These are phyloP conservation scores for Hysterangium stoloniferum DNA, from an alignment of 768 basidiomycete genomes.

Conservation along the genomic window DNA sequence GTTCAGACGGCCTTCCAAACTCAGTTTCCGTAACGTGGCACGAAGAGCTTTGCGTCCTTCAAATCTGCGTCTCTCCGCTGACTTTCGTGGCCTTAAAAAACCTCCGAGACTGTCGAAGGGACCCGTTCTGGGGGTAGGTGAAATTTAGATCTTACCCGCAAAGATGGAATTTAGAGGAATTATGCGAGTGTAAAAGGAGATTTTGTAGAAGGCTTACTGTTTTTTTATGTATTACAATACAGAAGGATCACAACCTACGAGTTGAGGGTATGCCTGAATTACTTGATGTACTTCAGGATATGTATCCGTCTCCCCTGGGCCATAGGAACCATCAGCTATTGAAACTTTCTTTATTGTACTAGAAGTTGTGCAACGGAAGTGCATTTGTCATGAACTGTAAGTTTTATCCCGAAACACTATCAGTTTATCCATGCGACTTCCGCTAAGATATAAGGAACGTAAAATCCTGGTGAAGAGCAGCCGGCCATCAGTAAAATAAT, in stretches of 20 bases:
- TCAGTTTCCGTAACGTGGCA: slow-evolving; percentile 3
- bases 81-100: background rate
- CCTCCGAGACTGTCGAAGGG: slow-evolving; percentile 3
- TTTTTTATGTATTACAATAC: slow-evolving; percentile 14
- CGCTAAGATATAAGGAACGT: slow-evolving; percentile 14
- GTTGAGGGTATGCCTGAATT: slow-evolving; percentile 15
- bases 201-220: slow-evolving; percentile 7
- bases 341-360: slow-evolving; percentile 13
- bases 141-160: slow-evolving; percentile 16
- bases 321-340: slow-evolving; percentile 12
- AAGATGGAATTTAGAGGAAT: slow-evolving; percentile 7
- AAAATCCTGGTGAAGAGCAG: background rate
- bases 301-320: background rate
- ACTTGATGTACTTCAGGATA: background rate
- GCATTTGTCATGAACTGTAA: background rate
- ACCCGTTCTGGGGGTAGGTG: slow-evolving; percentile 14
- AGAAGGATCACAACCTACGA: slow-evolving; percentile 13
- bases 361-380: slow-evolving; percentile 10
- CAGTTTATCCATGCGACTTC: background rate
- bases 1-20: slow-evolving; percentile 4
- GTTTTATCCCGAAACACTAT: background rate
- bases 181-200: background rate
- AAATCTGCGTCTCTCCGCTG: background rate
- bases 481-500: slow-evolving; percentile 18
- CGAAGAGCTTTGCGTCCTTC: background rate